Evolutionary conservation across 2,329 filamentous ascomycete genomes (phyloP).

Genomic region (Neofusicoccum laricinum): DNA sequence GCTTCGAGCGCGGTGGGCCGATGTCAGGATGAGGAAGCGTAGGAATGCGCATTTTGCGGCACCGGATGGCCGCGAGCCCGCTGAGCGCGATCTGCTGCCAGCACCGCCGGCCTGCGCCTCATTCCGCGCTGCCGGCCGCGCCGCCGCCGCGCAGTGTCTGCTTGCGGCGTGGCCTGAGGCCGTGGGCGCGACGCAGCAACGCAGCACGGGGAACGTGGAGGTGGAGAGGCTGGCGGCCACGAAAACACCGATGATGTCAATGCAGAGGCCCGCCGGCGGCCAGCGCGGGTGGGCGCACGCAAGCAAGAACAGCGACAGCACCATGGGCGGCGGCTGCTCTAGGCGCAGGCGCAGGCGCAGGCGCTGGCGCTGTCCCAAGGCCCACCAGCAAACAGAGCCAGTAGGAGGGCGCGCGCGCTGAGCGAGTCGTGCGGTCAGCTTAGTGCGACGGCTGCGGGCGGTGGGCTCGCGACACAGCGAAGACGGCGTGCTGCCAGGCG

Average conservation of each 20-base stretch:
- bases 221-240: background rate
- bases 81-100: background rate
- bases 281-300: background rate
- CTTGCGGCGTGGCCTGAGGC: background rate
- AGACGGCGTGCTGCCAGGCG: constrained; percentile 9
- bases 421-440: constrained; percentile 9
- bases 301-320: background rate
- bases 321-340: background rate
- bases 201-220: background rate
- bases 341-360: too few relatives aligned
- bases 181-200: too few relatives aligned
- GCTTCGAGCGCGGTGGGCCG: constrained; percentile 11
- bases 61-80: constrained; percentile 3
- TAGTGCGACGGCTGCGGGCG: constrained; percentile 2
- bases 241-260: constrained; percentile 8
- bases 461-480: background rate
- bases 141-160: too few relatives aligned
- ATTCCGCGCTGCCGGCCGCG: constrained; percentile 5
- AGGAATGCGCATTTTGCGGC: constrained; percentile 12
- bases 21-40: constrained; percentile 8
- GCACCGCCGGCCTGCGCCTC: constrained; percentile 6
- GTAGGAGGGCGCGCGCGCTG: background rate
- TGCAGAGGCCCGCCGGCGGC: background rate
- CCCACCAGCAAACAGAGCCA: background rate
- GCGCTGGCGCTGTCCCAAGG: background rate